Base-by-base conservation (phyloP, 495 filamentous ascomycete genomes). In the Talaromyces nanjingensis region DNA sequence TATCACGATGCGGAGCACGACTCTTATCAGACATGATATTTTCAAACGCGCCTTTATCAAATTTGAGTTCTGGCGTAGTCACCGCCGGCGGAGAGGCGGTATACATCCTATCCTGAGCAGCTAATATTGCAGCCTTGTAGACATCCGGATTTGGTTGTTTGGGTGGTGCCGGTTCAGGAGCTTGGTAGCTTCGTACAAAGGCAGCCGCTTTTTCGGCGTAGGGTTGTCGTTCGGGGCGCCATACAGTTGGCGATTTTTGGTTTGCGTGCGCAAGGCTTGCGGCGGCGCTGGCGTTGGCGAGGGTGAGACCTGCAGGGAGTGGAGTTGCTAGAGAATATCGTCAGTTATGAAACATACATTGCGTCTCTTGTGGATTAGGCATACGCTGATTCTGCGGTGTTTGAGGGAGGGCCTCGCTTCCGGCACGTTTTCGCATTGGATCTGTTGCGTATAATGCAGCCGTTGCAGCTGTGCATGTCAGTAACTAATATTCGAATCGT, bases 241-340 rank as follows among this genome's bases (percentile, higher is more conserved):
- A 88, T 69, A 75, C 68, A 70, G 86, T 83, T 29, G 83, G 74
- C 0, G 84, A 72, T 66, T 84, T 88, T 61, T 83, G 82, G 67
- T 87, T 87, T 27, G 85, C 79, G 80, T 91, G 89, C 27, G 90
- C 90, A 18, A 94, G 77, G 52, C 78, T 83, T 14, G 89, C 89
- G 54, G 91, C 91, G 39, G 88, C 85, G 59, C 85, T 84, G 22
- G 90, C 91, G 52, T 90, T 90, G 33, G 87, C 84, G 61, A 83
- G 80, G 57, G 85, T 80, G 67, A 92, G 80, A 27, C 90, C 90
- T 16, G 60, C 42, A 31, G 60, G 60, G 29, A 62, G 42, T 12
- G 60, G 3, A 14, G 45, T 25, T 12, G 60, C 60, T 62, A 52
- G 6, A 29, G n/a, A 5, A 49, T 11, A 60, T 16, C 14, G 42